Conservation (phyloP, 169 alveolate genomes). For the Cryptosporidium parvum region DNA sequence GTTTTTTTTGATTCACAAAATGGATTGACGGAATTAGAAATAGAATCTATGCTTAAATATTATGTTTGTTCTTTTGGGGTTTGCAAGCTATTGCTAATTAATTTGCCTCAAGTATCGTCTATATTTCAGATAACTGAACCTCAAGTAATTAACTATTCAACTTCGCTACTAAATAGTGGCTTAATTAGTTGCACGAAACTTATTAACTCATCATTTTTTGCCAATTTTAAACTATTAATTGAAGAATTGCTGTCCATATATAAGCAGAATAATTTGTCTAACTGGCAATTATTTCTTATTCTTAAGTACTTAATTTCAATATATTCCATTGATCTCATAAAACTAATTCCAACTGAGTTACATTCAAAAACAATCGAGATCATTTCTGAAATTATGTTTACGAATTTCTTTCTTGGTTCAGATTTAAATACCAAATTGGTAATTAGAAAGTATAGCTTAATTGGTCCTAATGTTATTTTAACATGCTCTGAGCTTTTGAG, state of each 20-base stretch:
- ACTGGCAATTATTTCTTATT: conserved; percentile 10
- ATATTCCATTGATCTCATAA: not conserved
- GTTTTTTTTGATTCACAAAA: not conserved
- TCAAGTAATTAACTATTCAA: conserved; percentile 39
- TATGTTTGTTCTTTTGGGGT: not conserved
- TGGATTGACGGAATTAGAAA: not conserved
- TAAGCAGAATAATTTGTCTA: not conserved
- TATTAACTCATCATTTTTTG: not conserved
- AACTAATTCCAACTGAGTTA: not conserved
- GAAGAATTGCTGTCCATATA: not conserved
- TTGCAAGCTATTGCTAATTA: conserved; percentile 11
- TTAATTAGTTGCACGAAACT: not conserved
- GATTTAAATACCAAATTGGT: not conserved
- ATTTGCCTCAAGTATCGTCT: not conserved
- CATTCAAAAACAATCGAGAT: not conserved
- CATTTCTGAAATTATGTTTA: not conserved
- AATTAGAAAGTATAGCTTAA: conserved; percentile 11
- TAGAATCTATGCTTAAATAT: not conserved
- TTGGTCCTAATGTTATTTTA: conserved; percentile 46
- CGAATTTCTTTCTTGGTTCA: not conserved
- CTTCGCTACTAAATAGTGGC: not conserved
- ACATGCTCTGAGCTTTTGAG: conserved; percentile 2
- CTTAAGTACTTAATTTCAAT: not conserved
- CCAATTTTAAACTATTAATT: not conserved
- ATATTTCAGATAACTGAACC: conserved; percentile 20